Evolutionary conservation across 352 stramenopile species (phyloP).

Genomic region (Phytopythium cucurbitacearum): DNA sequence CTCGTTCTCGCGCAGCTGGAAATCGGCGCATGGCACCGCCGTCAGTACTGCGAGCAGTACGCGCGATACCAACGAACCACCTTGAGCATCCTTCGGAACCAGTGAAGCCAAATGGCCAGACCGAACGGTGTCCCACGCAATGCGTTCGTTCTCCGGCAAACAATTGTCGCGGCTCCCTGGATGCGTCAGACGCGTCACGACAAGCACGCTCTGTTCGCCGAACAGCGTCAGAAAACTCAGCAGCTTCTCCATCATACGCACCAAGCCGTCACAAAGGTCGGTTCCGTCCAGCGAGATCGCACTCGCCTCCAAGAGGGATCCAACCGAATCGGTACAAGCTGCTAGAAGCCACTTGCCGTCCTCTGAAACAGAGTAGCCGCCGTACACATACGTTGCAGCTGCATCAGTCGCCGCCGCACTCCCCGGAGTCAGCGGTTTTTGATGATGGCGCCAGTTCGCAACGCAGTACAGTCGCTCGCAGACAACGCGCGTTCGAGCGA

Average conservation of each 20-base stretch:
- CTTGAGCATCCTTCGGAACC: constrained; percentile 21
- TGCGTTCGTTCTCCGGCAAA: constrained; percentile 27
- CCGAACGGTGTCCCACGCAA: constrained; percentile 33
- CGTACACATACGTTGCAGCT: constrained; percentile 32
- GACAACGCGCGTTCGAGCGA: constrained; percentile 29
- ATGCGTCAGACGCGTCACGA: constrained; percentile 35
- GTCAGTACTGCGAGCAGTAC: constrained; percentile 39
- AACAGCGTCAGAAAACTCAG: constrained; percentile 59
- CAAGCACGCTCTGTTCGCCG: constrained; percentile 37
- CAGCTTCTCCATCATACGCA: constrained; percentile 42
- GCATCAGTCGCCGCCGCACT: constrained; percentile 7
- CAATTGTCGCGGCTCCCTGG: constrained; percentile 5
- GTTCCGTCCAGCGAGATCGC: constrained; percentile 26
- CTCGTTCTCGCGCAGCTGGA: constrained; percentile 44
- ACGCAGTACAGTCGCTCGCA: constrained; percentile 66
- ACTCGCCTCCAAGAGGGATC: constrained; percentile 54
- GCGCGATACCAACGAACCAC: constrained; percentile 19
- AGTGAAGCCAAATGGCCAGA: constrained; percentile 23
- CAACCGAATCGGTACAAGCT: constrained; percentile 49
- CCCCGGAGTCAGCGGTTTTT: constrained; percentile 1
- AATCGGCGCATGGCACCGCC: constrained; percentile 21
- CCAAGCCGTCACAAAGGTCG: constrained; percentile 25
- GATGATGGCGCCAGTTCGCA: constrained; percentile 24
- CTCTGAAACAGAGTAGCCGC: constrained; percentile 45
- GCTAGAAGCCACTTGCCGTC: constrained; percentile 59